Conservation (phyloP, 2,329 filamentous ascomycete genomes). For the Aspergillus calidoustus region DNA sequence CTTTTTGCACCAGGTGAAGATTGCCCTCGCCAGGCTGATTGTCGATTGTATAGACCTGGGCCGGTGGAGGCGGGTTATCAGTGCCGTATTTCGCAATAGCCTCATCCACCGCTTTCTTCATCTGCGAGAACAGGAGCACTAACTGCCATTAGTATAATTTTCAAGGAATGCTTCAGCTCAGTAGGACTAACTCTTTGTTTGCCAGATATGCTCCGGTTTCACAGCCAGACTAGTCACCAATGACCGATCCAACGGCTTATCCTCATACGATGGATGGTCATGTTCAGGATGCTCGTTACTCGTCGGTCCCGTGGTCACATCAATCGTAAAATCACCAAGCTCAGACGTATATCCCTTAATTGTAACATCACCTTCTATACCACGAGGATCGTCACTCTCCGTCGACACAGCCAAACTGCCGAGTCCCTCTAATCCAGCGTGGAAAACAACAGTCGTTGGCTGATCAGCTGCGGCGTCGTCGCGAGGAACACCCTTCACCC, state of each 20-base stretch:
- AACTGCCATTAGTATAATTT: slow-evolving; percentile 10
- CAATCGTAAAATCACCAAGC: slow-evolving; percentile 79
- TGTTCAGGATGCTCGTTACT: slow-evolving; percentile 62
- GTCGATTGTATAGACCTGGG: slow-evolving; percentile 79
- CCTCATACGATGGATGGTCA: slow-evolving; percentile 66
- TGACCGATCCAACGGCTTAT: slow-evolving; percentile 76
- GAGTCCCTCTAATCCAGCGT: slow-evolving; percentile 77
- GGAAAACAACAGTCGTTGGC: slow-evolving; percentile 80
- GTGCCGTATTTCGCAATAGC: slow-evolving; percentile 63
- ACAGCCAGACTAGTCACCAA: slow-evolving; percentile 73
- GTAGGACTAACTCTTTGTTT: slow-evolving; percentile 66
- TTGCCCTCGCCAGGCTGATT: slow-evolving; percentile 70
- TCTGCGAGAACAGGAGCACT: slow-evolving; percentile 64
- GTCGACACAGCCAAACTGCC: slow-evolving; percentile 67
- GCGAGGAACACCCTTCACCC: slow-evolving; percentile 80
- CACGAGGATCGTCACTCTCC: slow-evolving; percentile 54
- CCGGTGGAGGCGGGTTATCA: slow-evolving; percentile 76
- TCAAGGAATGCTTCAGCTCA: not conserved
- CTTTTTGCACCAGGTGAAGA: slow-evolving; percentile 85
- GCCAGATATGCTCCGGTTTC: slow-evolving; percentile 76
- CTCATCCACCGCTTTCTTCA: slow-evolving; percentile 68
- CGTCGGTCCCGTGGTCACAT: slow-evolving; percentile 72
- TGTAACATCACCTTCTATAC: slow-evolving; percentile 65
- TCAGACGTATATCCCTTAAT: slow-evolving; percentile 71
- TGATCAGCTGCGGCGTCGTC: slow-evolving; percentile 69